Evolutionary conservation across 306 rosid species (phyloP).

Genomic region (Dalbergia cochinchinensis): DNA sequence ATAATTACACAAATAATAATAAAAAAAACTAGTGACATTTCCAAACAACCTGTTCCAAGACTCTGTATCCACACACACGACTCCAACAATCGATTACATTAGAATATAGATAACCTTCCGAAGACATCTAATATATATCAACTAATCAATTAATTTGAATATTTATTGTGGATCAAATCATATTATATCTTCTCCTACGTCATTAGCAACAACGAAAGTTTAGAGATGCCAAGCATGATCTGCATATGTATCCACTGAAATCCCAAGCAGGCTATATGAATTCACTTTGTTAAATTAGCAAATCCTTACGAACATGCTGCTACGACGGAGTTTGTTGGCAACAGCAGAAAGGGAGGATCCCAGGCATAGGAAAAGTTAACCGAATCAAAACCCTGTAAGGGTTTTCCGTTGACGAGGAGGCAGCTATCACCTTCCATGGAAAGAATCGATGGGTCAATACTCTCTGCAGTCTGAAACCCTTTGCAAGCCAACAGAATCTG

Average conservation of each 20-base stretch:
- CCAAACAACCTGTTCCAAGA: too few relatives aligned
- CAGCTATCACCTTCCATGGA: conserved; percentile 44
- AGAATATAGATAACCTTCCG: too few relatives aligned
- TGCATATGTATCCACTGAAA: neutral
- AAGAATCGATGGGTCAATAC: conserved; percentile 43
- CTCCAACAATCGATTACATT: too few relatives aligned
- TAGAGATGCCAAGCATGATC: too few relatives aligned
- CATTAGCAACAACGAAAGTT: neutral
- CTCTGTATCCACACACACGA: too few relatives aligned
- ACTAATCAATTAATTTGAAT: neutral
- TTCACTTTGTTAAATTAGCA: neutral
- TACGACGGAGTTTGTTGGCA: conserved; percentile 44
- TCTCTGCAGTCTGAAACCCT: conserved; percentile 53
- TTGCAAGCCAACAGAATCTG: conserved; percentile 42
- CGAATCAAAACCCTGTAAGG: conserved; percentile 29
- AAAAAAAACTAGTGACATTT: too few relatives aligned
- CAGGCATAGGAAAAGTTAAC: conserved; percentile 59
- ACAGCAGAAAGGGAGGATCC: conserved; percentile 58
- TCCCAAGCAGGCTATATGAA: neutral
- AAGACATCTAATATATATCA: too few relatives aligned
- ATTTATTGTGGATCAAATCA: conserved; percentile 31
- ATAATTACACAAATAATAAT: too few relatives aligned
- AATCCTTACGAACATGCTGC: conserved; percentile 25
- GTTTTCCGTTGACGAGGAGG: conserved; percentile 49
- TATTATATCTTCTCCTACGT: neutral